phyloP scores from a whole-genome alignment of 2,329 filamentous ascomycete species.

The Cadophora malorum region DNA sequence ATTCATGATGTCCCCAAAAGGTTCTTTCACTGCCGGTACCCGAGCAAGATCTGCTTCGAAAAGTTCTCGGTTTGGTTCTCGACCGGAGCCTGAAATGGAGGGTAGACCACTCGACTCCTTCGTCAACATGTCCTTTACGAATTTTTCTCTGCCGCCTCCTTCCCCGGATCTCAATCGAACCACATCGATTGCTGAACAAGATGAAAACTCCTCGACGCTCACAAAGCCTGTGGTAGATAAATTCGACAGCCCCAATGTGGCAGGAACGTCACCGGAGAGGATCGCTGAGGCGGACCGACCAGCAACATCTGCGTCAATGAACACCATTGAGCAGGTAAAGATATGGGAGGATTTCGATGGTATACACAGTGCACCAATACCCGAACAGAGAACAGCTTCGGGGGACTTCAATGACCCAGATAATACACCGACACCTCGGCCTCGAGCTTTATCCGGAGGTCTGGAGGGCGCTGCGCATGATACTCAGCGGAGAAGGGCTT shows the following conservation, averaged over 20 bases:
- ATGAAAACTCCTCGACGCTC: slow-evolving; percentile 38
- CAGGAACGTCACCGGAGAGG: slow-evolving; percentile 17
- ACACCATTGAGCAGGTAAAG: slow-evolving; percentile 68
- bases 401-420: slow-evolving; percentile 21
- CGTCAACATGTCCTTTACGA: slow-evolving; percentile 35
- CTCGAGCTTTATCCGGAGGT: neutral
- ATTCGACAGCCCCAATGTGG: slow-evolving; percentile 27
- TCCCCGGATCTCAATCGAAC: slow-evolving; percentile 37
- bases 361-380: slow-evolving; percentile 62
- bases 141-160: slow-evolving; percentile 31
- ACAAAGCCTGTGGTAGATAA: slow-evolving; percentile 37
- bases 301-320: slow-evolving; percentile 39
- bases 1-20: slow-evolving; percentile 70
- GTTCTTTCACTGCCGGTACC: slow-evolving; percentile 58
- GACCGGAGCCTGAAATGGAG: slow-evolving; percentile 46
- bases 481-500: slow-evolving; percentile 28
- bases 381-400: slow-evolving; percentile 9
- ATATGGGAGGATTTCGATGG: slow-evolving; percentile 85
- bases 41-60: slow-evolving; percentile 62
- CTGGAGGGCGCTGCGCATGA: neutral
- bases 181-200: slow-evolving; percentile 41
- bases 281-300: slow-evolving; percentile 35
- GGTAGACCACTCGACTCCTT: slow-evolving; percentile 45
- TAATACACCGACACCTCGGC: neutral
- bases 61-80: slow-evolving; percentile 48